phyloP scores from a whole-genome alignment of 2,329 filamentous ascomycete genomes.

The Cytospora piceae region DNA sequence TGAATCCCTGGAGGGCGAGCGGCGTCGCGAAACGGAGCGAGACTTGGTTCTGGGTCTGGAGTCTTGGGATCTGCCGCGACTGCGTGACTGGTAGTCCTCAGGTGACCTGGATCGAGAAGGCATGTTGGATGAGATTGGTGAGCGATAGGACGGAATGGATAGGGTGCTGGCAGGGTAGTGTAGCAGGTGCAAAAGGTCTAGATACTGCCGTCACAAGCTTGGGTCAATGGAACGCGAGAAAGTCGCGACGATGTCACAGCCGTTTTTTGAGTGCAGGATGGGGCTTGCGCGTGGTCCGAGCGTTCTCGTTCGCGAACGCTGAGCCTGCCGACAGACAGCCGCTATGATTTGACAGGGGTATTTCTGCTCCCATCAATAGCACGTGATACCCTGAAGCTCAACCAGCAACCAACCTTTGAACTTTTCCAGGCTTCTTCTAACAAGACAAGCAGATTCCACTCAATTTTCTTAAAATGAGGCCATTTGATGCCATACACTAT shows the following conservation, averaged over 20 bases:
- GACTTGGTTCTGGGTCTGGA: slow-evolving; percentile 30
- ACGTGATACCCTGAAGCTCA: not conserved
- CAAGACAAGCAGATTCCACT: not conserved
- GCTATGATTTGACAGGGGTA: not conserved
- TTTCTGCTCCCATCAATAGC: not conserved
- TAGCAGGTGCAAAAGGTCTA: not conserved
- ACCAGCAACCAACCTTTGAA: not conserved
- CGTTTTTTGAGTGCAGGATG: not conserved
- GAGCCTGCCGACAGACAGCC: not conserved
- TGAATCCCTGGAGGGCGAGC: slow-evolving; percentile 32
- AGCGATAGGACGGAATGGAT: not conserved
- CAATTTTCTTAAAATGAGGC: no score
- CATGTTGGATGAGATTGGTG: slow-evolving; percentile 25
- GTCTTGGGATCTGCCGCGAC: slow-evolving; percentile 27
- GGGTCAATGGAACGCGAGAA: not conserved
- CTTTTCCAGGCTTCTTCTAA: no score
- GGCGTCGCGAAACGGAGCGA: slow-evolving; percentile 31
- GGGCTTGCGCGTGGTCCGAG: not conserved
- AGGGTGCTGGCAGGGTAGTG: not conserved
- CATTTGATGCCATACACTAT: not conserved
- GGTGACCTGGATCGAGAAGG: slow-evolving; percentile 32
- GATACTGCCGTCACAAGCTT: not conserved
- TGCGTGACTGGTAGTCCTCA: slow-evolving; percentile 22
- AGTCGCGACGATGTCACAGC: not conserved
- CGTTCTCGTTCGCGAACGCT: not conserved